Evolutionary conservation across 305 asterid genomes (phyloP).

Genomic region (Ilex paraguariensis): DNA sequence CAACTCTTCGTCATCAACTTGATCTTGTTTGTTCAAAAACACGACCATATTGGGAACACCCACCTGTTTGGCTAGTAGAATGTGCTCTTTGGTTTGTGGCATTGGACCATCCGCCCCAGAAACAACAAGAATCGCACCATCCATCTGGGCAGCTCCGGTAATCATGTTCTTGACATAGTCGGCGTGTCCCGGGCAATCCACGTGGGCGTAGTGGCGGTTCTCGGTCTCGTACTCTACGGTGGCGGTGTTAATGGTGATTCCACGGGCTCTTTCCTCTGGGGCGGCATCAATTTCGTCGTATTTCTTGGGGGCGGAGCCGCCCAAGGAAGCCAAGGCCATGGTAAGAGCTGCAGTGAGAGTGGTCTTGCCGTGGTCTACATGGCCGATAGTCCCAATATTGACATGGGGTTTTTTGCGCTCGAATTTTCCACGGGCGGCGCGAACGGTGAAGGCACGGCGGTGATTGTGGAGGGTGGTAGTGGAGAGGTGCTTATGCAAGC

Average conservation of each 20-base stretch:
- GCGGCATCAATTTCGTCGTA: conserved; percentile 72
- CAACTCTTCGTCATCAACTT: conserved; percentile 69
- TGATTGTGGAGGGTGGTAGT: conserved; percentile 5
- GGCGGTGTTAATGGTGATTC: conserved; percentile 63
- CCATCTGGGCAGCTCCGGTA: conserved; percentile 85
- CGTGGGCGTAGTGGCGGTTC: conserved; percentile 66
- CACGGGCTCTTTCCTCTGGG: conserved; percentile 68
- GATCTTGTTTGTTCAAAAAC: conserved; percentile 63
- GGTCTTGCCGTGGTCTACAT: conserved; percentile 52
- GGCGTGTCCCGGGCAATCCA: conserved; percentile 64
- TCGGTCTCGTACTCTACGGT: conserved; percentile 66
- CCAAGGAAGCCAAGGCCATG: conserved; percentile 54
- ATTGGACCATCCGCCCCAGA: conserved; percentile 84
- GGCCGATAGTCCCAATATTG: conserved; percentile 49
- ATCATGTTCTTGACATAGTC: conserved; percentile 73
- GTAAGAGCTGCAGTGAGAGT: conserved; percentile 58
- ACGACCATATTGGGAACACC: conserved; percentile 70
- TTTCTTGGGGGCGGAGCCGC: conserved; percentile 54
- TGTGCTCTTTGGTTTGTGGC: conserved; percentile 82
- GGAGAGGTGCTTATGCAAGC: conserved; percentile 24
- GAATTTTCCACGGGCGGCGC: conserved; percentile 62
- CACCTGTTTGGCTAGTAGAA: conserved; percentile 64
- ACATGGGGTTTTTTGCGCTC: conserved; percentile 55
- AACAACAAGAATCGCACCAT: conserved; percentile 67
- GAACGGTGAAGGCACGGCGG: conserved; percentile 38